Evolutionary conservation across 2,329 filamentous ascomycete genomes (phyloP).

Genomic region (Coniochaeta prunicola): DNA sequence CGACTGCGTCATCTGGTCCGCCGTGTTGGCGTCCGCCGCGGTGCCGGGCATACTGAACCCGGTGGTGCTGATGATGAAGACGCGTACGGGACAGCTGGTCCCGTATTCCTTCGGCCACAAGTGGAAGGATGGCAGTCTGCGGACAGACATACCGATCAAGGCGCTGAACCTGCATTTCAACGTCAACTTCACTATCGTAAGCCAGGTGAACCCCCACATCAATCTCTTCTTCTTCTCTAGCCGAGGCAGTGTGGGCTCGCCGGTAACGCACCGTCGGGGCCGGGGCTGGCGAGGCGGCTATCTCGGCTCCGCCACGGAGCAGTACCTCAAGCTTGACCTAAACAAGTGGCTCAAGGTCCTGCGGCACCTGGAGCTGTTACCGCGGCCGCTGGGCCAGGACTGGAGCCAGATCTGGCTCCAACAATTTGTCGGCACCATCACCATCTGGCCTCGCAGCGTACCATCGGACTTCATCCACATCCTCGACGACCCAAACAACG

Average conservation of each 20-base stretch:
- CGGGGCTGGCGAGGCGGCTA: conserved; percentile 96
- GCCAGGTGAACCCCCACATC: conserved; percentile 90
- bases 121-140: conserved; percentile 94
- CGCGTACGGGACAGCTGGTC: conserved; percentile 63
- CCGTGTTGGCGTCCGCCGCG: conserved; percentile 87
- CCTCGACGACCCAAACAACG: conserved; percentile 70
- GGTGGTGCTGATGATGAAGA: conserved; percentile 88
- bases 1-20: conserved; percentile 97
- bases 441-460: conserved; percentile 84
- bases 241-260: conserved; percentile 81
- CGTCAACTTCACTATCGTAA: conserved; percentile 91
- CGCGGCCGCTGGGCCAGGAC: conserved; percentile 84
- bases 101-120: conserved; percentile 98
- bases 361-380: conserved; percentile 83
- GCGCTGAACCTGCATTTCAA: conserved; percentile 95
- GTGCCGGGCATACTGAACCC: conserved; percentile 95
- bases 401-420: conserved; percentile 97
- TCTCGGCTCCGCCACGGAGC: conserved; percentile 83
- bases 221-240: conserved; percentile 99
- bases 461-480: conserved; percentile 80
- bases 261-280: conserved; percentile 87
- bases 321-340: conserved; percentile 92
- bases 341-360: conserved; percentile 97
- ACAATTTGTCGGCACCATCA: conserved; percentile 88
- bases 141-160: conserved; percentile 93